Percentiles rank a stretch among this genome's conserved stretches.
Conservation (phyloP, 140 eudicot species). For the Cichorium intybus region DNA sequence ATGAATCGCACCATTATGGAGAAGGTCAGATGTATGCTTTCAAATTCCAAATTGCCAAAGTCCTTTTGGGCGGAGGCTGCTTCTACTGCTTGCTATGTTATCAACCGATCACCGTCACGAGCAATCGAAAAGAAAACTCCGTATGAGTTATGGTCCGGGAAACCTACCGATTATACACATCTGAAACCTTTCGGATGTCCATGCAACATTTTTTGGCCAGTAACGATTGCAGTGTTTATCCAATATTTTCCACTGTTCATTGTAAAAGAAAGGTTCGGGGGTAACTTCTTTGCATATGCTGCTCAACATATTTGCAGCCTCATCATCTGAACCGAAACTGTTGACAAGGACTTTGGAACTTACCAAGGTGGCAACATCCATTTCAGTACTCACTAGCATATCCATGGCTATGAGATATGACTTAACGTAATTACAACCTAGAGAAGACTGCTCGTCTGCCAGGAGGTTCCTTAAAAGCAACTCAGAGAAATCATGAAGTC, state of each 20-base stretch:
- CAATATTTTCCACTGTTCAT: neutral
- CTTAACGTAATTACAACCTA: neutral
- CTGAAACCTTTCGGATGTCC: no score
- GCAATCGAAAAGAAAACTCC: no score
- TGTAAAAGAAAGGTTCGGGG: neutral
- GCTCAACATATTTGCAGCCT: constrained; percentile 17
- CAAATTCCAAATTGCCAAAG: no score
- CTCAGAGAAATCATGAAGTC: constrained; percentile 13
- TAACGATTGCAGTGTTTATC: neutral
- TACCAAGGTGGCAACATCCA: constrained; percentile 14
- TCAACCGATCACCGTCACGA: no score
- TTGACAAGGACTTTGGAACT: constrained; percentile 16
- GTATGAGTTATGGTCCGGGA: no score
- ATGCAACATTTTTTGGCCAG: constrained; percentile 1
- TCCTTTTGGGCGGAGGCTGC: no score
- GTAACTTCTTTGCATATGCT: constrained; percentile 12
- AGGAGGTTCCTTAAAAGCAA: constrained; percentile 22
- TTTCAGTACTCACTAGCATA: constrained; percentile 13
- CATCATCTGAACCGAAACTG: constrained; percentile 17
- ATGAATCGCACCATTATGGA: no score
- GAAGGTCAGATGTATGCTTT: no score
- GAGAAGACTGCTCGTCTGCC: constrained; percentile 17
- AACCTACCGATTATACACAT: no score
- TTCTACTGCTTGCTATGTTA: no score
- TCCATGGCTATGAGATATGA: constrained; percentile 27